Percentiles rank a stretch among this genome's conserved stretches.
Evolutionary conservation across 345 rosid species (phyloP).

Genomic region (Abelmoschus esculentus): DNA sequence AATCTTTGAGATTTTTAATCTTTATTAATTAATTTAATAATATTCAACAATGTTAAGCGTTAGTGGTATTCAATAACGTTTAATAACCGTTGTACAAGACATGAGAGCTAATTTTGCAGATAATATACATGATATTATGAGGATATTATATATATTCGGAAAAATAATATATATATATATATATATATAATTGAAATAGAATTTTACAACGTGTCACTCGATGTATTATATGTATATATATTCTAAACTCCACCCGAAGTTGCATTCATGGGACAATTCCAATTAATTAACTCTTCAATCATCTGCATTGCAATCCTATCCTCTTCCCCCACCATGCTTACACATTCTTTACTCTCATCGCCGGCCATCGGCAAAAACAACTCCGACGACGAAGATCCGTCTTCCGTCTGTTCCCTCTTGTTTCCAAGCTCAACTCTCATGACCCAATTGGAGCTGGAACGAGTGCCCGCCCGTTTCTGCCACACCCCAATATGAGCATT

Average conservation of each 20-base stretch:
- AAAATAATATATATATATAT: neutral
- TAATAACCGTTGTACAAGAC: too few species aligned
- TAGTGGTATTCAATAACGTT: too few species aligned
- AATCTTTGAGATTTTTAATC: too few species aligned
- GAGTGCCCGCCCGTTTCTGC: constrained; percentile 68
- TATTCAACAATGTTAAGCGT: too few species aligned
- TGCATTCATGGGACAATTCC: constrained; percentile 26
- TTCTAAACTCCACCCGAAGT: neutral
- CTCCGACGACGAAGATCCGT: neutral
- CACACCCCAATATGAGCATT: constrained; percentile 71
- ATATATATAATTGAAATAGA: too few species aligned
- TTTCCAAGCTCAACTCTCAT: constrained; percentile 63
- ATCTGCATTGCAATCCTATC: constrained; percentile 73
- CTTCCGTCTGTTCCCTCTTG: neutral
- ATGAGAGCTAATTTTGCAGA: too few species aligned
- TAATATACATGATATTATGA: too few species aligned
- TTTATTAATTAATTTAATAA: too few species aligned
- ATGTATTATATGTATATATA: too few species aligned
- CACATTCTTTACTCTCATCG: constrained; percentile 3
- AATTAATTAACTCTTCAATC: constrained; percentile 87
- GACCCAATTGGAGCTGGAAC: constrained; percentile 58
- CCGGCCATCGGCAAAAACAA: neutral
- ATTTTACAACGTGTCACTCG: too few species aligned
- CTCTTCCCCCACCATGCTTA: constrained; percentile 44
- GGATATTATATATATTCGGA: too few species aligned